phyloP scores from a whole-genome alignment of 2,329 filamentous ascomycete genomes.

The Nakataea oryzae region DNA sequence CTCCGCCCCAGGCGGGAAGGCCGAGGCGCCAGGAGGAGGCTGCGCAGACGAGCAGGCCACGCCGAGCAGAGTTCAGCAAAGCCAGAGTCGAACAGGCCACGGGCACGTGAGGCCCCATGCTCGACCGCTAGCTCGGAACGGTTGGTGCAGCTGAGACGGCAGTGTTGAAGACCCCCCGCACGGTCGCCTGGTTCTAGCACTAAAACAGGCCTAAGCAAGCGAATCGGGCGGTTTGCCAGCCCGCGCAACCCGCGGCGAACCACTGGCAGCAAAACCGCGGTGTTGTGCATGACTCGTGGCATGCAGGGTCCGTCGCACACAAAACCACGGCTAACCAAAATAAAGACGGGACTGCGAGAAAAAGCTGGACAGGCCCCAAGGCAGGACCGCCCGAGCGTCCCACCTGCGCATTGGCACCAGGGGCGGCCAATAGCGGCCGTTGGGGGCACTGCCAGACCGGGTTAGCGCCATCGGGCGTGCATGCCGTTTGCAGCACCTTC shows the following conservation, averaged over 20 bases:
- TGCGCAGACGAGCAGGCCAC: no score
- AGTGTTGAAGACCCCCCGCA: no score
- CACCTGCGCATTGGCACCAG: not conserved
- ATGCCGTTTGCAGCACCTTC: not conserved
- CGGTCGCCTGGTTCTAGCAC: not conserved
- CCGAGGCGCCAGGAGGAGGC: not conserved
- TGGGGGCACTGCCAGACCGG: no score
- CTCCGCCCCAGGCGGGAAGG: no score
- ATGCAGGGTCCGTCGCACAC: not conserved
- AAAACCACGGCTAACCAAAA: no score
- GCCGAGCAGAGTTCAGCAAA: not conserved
- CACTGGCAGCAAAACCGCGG: no score
- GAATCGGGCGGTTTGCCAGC: not conserved
- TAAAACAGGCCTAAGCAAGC: not conserved
- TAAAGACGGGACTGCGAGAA: no score
- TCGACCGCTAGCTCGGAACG: not conserved
- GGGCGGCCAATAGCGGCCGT: not conserved
- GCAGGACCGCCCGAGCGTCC: no score
- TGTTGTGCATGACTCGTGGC: not conserved
- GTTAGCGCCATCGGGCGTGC: not conserved
- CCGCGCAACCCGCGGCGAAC: not conserved
- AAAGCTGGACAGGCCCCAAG: not conserved
- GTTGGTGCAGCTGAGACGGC: not conserved
- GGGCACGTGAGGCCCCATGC: no score
- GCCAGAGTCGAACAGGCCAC: not conserved